These are phyloP conservation scores for Ramicandelaber brevisporus DNA, from an alignment of 192 early-diverging fungal species.

Conservation along the genomic window DNA sequence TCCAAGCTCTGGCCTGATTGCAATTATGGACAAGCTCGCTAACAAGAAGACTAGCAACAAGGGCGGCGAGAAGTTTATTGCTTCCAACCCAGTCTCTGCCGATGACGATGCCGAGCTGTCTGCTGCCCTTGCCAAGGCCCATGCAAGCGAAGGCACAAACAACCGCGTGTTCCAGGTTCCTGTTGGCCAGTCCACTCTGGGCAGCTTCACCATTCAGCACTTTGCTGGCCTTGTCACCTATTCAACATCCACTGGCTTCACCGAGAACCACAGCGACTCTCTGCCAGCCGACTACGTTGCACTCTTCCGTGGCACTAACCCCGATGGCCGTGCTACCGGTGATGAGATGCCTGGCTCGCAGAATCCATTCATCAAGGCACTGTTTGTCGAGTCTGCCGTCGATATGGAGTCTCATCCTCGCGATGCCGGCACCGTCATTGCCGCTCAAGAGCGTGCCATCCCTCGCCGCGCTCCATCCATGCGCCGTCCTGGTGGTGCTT, in stretches of 20 bases:
- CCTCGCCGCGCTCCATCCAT: constrained; percentile 40
- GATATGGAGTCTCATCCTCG: constrained; percentile 63
- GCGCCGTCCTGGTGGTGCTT: too few relatives aligned
- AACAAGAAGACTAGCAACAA: constrained; percentile 17
- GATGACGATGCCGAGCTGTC: too few relatives aligned
- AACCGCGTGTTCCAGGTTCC: too few relatives aligned
- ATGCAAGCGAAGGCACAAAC: too few relatives aligned
- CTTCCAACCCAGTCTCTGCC: too few relatives aligned
- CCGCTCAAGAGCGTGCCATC: constrained; percentile 44
- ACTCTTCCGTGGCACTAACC: constrained; percentile 41
- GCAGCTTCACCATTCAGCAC: constrained; percentile 56
- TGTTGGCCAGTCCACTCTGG: too few relatives aligned
- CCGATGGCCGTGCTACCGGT: constrained; percentile 11
- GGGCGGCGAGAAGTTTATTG: too few relatives aligned
- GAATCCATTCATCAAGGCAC: constrained; percentile 43
- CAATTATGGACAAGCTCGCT: constrained; percentile 46
- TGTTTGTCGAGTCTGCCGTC: constrained; percentile 48
- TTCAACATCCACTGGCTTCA: constrained; percentile 22
- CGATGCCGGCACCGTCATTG: constrained; percentile 46
- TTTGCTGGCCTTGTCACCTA: constrained; percentile 45
- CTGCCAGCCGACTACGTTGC: constrained; percentile 64
- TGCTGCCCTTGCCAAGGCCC: too few relatives aligned
- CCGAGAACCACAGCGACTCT: constrained; percentile 53
- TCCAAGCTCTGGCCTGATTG: constrained; percentile 44
- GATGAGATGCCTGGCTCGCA: constrained; percentile 26